Base-by-base conservation (phyloP, 805 yeast species). In the Lachancea fermentati region DNA sequence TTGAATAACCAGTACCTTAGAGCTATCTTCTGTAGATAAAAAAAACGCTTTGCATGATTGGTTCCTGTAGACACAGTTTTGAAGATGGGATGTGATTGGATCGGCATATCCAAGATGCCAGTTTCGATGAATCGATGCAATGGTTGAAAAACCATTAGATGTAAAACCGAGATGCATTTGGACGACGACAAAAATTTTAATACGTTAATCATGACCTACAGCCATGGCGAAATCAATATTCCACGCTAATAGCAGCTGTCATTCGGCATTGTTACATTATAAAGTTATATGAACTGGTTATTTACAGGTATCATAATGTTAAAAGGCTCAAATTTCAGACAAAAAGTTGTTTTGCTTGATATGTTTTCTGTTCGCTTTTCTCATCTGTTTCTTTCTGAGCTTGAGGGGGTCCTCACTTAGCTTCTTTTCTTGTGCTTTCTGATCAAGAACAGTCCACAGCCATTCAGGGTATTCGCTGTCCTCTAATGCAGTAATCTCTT, bases 381-480 rank as follows among this genome's bases (percentile, higher is more conserved):
- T 76, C 52, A 87, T 69, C 54, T 77, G 75, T 58, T 76, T 84
- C 57, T 83, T 76, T 62, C 91, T 85, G 49, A 71, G 71, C 66
- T 73, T 74, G 37, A 80, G 70, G 30, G 86, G 85, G 42, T 76
- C 76, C 17, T 68, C 69, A 37, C 75, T 79, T 29, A 82, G 68
- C 49, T 73, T 68, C 19, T 68, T 73, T 42, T 71, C 68, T 54
- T 76, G 79, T n/a, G 75, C 75, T 29, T 75, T 74, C 37, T 74
- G 68, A 60, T 89, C 95, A 24, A 88, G 72, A 35, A 85, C 69
- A 4, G 73, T 76, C 97, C 97, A 93, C 39, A 91, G 71, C 98
- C 98, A 91, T 33, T 74, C 85, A 4, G 98, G 98, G 58, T 91
- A 91, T 54, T 89, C 95, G 29, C 69, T 69, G 59, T 93, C 97